Evolutionary conservation across 2,329 filamentous ascomycete species (phyloP).

Genomic region (Cercospora berteroae): DNA sequence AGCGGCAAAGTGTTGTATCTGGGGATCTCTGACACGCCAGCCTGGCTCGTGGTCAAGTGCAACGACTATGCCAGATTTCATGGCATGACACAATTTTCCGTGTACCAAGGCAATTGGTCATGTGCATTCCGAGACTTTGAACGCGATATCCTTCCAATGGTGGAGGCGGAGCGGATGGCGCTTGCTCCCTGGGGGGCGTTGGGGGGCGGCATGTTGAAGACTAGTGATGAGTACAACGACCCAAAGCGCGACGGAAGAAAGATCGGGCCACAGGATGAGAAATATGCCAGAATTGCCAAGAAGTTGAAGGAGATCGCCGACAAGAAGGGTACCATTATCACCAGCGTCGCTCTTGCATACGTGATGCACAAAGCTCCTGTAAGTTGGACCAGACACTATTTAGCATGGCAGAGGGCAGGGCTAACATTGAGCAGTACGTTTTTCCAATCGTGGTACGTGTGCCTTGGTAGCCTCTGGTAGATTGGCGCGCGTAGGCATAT

Average conservation of each 20-base stretch:
- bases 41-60: slow-evolving; percentile 51
- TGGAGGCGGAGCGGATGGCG: slow-evolving; percentile 40
- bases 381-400: not conserved
- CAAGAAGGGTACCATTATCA: slow-evolving; percentile 57
- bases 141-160: slow-evolving; percentile 50
- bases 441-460: slow-evolving; percentile 63
- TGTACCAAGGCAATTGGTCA: slow-evolving; percentile 42
- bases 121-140: slow-evolving; percentile 41
- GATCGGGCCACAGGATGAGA: slow-evolving; percentile 35
- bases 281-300: slow-evolving; percentile 53
- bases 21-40: slow-evolving; percentile 66
- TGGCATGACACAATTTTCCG: slow-evolving; percentile 47
- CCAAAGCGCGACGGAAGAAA: slow-evolving; percentile 40
- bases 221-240: slow-evolving; percentile 30
- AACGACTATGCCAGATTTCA: slow-evolving; percentile 61
- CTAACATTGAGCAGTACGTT: slow-evolving; percentile 38
- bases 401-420: not conserved
- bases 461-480: too few relatives aligned
- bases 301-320: slow-evolving; percentile 61
- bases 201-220: slow-evolving; percentile 21
- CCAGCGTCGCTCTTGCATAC: slow-evolving; percentile 53
- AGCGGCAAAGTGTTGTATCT: slow-evolving; percentile 66
- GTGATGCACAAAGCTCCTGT: slow-evolving; percentile 27
- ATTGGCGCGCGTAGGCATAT: too few relatives aligned
- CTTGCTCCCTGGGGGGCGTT: slow-evolving; percentile 62